Evolutionary conservation across 108 stramenopile genomes (phyloP).

Genomic region (Schizochytrium sp.): DNA sequence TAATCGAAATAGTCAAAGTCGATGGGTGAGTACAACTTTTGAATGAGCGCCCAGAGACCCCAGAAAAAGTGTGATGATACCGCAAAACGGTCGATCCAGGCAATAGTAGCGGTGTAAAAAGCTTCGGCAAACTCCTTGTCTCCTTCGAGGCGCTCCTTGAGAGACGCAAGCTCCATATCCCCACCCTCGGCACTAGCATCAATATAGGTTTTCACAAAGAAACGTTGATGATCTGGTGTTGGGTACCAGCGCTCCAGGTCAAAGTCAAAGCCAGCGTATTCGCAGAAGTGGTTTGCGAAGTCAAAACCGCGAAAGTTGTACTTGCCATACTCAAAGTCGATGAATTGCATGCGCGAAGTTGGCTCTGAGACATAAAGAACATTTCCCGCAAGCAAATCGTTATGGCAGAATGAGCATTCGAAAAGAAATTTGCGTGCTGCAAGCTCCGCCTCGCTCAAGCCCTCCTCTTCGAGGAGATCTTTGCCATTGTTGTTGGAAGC

Average conservation of each 20-base stretch:
- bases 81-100: conserved; percentile 58
- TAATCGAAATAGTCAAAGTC: conserved; percentile 72
- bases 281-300: conserved; percentile 78
- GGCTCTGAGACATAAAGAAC: conserved; percentile 41
- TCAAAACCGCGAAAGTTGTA: conserved; percentile 78
- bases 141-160: neutral
- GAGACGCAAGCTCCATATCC: neutral
- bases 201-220: neutral
- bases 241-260: conserved; percentile 54
- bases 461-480: neutral
- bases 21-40: conserved; percentile 68
- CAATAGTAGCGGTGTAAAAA: neutral
- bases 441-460: conserved; percentile 20
- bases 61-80: conserved; percentile 68
- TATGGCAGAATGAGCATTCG: conserved; percentile 74
- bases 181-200: neutral
- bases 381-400: conserved; percentile 74
- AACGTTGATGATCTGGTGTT: neutral
- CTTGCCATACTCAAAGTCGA: conserved; percentile 78
- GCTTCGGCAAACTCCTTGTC: neutral
- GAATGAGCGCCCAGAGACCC: conserved; percentile 72
- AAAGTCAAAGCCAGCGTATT: conserved; percentile 69
- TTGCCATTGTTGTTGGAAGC: neutral
- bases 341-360: conserved; percentile 65
- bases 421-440: conserved; percentile 55